Percentiles rank a stretch among this genome's conserved stretches.
These are phyloP conservation scores for Zea luxurians DNA, from an alignment of 176 grass and related monocot species.

Conservation along the genomic window DNA sequence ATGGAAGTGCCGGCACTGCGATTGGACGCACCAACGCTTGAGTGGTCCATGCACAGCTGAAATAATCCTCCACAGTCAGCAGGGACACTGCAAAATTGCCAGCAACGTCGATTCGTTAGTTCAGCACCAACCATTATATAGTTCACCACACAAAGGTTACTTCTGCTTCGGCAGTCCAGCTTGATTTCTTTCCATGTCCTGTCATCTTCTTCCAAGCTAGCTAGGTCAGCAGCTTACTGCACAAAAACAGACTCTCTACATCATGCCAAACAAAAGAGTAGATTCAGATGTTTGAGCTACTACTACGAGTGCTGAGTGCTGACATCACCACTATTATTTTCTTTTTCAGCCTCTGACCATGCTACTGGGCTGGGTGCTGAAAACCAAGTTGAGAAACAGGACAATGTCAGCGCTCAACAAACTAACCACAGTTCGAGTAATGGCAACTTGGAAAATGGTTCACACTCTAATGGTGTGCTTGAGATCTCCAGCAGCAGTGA, in stretches of 20 bases:
- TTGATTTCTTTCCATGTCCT: neutral
- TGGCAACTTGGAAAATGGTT: slow-evolving; percentile 38
- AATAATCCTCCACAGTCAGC: slow-evolving; percentile 46
- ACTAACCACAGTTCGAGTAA: slow-evolving; percentile 15
- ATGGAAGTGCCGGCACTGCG: slow-evolving; percentile 77
- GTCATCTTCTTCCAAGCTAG: neutral
- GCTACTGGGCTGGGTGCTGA: slow-evolving; percentile 20
- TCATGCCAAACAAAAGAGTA: neutral
- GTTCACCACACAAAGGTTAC: slow-evolving; percentile 53
- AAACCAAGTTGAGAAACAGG: slow-evolving; percentile 27
- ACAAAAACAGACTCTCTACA: neutral
- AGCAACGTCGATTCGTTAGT: slow-evolving; percentile 42
- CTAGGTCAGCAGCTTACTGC: neutral
- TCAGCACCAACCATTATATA: slow-evolving; percentile 47
- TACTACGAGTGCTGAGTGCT: neutral
- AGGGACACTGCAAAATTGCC: slow-evolving; percentile 51
- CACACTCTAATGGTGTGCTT: slow-evolving; percentile 34
- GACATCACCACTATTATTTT: neutral
- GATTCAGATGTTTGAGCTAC: neutral
- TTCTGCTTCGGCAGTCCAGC: neutral
- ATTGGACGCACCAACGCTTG: slow-evolving; percentile 57
- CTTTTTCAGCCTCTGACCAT: slow-evolving; percentile 41
- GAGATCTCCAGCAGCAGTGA: slow-evolving; percentile 2
- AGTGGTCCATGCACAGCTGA: slow-evolving; percentile 45
- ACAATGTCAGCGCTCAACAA: slow-evolving; percentile 21